Evolutionary conservation across 2,329 filamentous ascomycete genomes (phyloP).

Genomic region (Colletotrichum trifolii): DNA sequence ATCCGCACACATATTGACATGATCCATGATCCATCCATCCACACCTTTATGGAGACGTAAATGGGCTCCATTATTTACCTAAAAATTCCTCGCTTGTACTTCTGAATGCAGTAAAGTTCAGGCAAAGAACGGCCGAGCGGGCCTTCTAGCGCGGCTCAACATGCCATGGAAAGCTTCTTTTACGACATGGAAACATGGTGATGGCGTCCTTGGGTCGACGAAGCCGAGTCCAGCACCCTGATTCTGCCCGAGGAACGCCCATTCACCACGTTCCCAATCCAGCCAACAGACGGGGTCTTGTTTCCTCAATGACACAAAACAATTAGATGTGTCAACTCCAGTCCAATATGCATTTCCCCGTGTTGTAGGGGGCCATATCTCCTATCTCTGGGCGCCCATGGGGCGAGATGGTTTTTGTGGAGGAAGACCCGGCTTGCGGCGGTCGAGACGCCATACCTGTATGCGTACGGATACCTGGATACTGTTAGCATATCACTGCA

Average conservation of each 20-base stretch:
- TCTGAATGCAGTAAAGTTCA: slow-evolving; percentile 21
- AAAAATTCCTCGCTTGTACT: slow-evolving; percentile 30
- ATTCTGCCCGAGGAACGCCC: slow-evolving; percentile 29
- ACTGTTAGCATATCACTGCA: not conserved
- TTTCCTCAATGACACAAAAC: slow-evolving; percentile 28
- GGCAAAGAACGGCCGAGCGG: slow-evolving; percentile 18
- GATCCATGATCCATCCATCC: slow-evolving; percentile 7
- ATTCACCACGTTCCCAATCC: not conserved
- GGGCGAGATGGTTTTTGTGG: slow-evolving; percentile 33
- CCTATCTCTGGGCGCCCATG: slow-evolving; percentile 34
- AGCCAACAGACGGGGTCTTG: slow-evolving; percentile 1
- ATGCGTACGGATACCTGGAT: not conserved
- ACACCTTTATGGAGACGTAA: slow-evolving; percentile 20
- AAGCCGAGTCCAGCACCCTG: slow-evolving; percentile 3
- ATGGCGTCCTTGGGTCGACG: slow-evolving; percentile 21
- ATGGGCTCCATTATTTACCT: slow-evolving; percentile 29
- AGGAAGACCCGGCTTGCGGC: slow-evolving; percentile 23
- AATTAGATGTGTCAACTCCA: slow-evolving; percentile 31
- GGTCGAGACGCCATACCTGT: not conserved
- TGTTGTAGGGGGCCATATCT: slow-evolving; percentile 14
- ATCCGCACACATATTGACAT: too few species aligned
- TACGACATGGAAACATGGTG: slow-evolving; percentile 34
- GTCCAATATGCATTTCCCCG: slow-evolving; percentile 12
- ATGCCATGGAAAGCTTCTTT: slow-evolving; percentile 35
- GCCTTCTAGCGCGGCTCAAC: slow-evolving; percentile 34